Percentiles rank a stretch among this genome's conserved stretches.
Conservation (phyloP, 2,329 filamentous ascomycete genomes). For the Aureobasidium namibiae region DNA sequence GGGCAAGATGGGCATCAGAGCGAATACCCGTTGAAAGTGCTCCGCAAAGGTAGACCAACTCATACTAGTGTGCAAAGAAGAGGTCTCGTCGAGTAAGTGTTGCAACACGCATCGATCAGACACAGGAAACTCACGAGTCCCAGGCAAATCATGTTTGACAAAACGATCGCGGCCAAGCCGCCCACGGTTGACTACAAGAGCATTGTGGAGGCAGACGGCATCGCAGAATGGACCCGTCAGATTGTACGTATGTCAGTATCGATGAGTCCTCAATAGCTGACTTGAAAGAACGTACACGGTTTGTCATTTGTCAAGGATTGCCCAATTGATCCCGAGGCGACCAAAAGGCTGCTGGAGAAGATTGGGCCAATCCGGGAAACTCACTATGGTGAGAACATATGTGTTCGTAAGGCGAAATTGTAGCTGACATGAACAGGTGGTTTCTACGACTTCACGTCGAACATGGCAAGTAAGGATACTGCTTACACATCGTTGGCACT, state of each 20-base stretch:
- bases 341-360: slow-evolving; percentile 64
- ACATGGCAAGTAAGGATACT: slow-evolving; percentile 51
- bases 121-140: neutral
- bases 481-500: slow-evolving; percentile 76
- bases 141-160: slow-evolving; percentile 8
- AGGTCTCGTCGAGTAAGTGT: slow-evolving; percentile 13
- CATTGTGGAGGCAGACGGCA: slow-evolving; percentile 7
- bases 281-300: slow-evolving; percentile 52
- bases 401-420: neutral
- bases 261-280: neutral
- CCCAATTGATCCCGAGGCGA: slow-evolving; percentile 61
- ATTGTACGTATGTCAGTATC: neutral
- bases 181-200: slow-evolving; percentile 8
- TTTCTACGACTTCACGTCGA: slow-evolving; percentile 82
- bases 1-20: slow-evolving; percentile 16
- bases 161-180: neutral
- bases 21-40: slow-evolving; percentile 12
- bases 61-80: slow-evolving; percentile 5
- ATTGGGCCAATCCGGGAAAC: slow-evolving; percentile 85
- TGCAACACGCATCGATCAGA: neutral
- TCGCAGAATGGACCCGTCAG: slow-evolving; percentile 12
- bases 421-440: slow-evolving; percentile 36
- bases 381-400: slow-evolving; percentile 65
- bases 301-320: slow-evolving; percentile 70
- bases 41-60: slow-evolving; percentile 12